Base-by-base conservation (phyloP, 2,329 filamentous ascomycete genomes). In the Penicillium sp. region DNA sequence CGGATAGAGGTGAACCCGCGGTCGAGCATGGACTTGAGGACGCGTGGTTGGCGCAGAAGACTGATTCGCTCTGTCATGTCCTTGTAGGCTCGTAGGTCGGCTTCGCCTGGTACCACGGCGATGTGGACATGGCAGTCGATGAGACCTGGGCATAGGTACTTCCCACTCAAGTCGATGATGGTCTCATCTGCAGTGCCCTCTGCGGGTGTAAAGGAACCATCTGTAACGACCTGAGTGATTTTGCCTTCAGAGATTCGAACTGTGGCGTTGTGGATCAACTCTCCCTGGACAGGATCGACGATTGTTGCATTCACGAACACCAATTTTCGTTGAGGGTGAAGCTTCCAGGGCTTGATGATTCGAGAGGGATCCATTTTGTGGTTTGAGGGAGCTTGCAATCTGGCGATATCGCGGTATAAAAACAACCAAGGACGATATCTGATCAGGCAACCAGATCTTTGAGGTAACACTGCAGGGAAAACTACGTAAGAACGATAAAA, bases 1-100 rank as follows among this genome's bases (percentile, higher is more conserved):
- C 84, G 77, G 3, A 83, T 75, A 1, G 75, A 81, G 1, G 84
- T 86, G 69, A 85, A 86, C 1, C 84, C 83, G 16, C 83, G 76
- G 39, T 70, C 66, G 0, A 86, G 75, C 70, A 84, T 85, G 53
- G 81, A 74, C 5, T 61, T 54, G 7, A 62, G 54, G 16, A 65
- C 54, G 43, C 57, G 54, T 11, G 59, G 56, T 36, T 63, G 60
- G 0, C 64, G 61, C 8, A 65, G 54, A 3, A 66, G 59, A 54
- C 58, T 61, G 8, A 56, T 50, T 11, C 41, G 48, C 39, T 62
- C 60, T 5, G 56, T 55, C 58, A 62, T 59, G 4, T 56, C 50
- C 21, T 55, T 58, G 50, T 61, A 61, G n/a, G 58, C 54, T 9
- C 50, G 57, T 9, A 66, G 50, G 22, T 62, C 58, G 16, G 40